Conservation (phyloP, 78 protist genomes). For the Cavenderia fasciculata region DNA sequence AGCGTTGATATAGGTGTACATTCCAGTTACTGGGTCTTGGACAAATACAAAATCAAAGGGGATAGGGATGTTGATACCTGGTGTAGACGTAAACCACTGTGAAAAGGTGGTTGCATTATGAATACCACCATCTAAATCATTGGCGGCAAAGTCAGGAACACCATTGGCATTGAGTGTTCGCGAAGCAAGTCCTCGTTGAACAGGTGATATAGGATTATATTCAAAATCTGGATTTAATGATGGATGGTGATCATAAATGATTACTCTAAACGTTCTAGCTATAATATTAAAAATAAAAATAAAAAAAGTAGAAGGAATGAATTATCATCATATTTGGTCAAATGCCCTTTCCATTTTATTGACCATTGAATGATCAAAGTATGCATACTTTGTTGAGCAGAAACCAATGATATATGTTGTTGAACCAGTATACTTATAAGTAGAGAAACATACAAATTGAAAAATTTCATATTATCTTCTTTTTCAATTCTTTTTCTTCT, state of each 20-base stretch:
- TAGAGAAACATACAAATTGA: too few relatives aligned
- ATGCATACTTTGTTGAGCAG: too few relatives aligned
- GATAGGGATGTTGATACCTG: neutral
- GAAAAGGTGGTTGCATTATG: neutral
- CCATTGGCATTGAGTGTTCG: neutral
- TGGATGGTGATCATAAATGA: constrained; percentile 59
- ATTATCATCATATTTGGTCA: too few relatives aligned
- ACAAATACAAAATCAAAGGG: neutral
- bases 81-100: neutral
- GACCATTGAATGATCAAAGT: too few relatives aligned
- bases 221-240: constrained; percentile 49
- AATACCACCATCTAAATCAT: neutral
- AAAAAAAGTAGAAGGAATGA: too few relatives aligned
- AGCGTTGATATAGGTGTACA: neutral
- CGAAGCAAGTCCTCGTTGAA: constrained; percentile 6
- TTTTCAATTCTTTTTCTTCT: too few relatives aligned
- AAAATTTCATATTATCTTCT: too few relatives aligned
- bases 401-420: too few relatives aligned
- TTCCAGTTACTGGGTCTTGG: neutral
- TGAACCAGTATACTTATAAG: too few relatives aligned
- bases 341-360: too few relatives aligned
- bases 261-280: constrained; percentile 1
- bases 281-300: too few relatives aligned
- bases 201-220: neutral
- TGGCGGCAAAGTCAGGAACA: neutral